Percentiles rank a stretch among this genome's conserved stretches.
phyloP scores from a whole-genome alignment of 257 asterid species.

The Solanum chilense region DNA sequence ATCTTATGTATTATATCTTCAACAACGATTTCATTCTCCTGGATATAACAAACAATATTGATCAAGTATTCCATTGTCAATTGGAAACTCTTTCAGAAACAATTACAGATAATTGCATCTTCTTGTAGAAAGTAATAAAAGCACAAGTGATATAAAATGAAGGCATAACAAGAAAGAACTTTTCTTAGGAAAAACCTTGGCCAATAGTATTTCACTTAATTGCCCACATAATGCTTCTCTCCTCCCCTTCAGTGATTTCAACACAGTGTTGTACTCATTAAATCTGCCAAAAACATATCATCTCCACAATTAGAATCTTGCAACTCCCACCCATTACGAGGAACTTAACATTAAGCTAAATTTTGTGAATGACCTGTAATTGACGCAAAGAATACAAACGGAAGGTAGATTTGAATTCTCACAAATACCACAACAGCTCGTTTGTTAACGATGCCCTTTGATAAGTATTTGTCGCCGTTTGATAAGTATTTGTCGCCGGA shows the following conservation, averaged over 20 bases:
- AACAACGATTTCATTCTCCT: background rate
- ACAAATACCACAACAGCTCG: slow-evolving; percentile 65
- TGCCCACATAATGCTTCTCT: slow-evolving; percentile 61
- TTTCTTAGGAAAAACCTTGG: slow-evolving; percentile 41
- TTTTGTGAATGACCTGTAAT: slow-evolving; percentile 45
- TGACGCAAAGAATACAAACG: slow-evolving; percentile 71
- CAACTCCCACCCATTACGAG: background rate
- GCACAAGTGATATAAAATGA: background rate
- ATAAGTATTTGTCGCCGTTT: too few relatives aligned
- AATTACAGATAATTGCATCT: background rate
- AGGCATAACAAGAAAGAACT: background rate
- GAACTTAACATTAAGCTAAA: background rate
- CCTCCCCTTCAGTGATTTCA: slow-evolving; percentile 52
- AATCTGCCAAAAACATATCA: slow-evolving; percentile 36
- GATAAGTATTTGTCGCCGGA: background rate
- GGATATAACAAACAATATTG: background rate
- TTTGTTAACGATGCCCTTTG: background rate
- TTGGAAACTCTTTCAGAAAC: background rate
- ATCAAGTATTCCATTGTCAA: background rate
- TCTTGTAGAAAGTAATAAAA: background rate
- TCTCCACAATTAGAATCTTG: background rate
- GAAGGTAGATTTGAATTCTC: slow-evolving; percentile 80
- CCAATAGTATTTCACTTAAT: slow-evolving; percentile 74
- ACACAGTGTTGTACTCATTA: slow-evolving; percentile 44
- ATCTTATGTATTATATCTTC: background rate